Evolutionary conservation across 257 asterid species (phyloP).

Genomic region (Craterostigma plantagineum): DNA sequence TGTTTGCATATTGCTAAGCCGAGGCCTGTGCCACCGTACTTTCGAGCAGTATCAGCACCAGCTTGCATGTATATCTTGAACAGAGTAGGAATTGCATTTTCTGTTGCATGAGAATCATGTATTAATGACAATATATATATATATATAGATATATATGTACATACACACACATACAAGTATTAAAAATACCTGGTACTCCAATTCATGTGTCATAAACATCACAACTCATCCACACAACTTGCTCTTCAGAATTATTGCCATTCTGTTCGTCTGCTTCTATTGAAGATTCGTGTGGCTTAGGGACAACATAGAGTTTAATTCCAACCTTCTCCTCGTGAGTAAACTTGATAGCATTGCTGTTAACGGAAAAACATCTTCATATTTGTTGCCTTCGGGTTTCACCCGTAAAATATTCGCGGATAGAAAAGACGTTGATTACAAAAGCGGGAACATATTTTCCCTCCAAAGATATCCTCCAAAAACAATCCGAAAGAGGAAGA

Average conservation of each 20-base stretch:
- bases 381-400: too few species aligned
- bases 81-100: conserved; percentile 53
- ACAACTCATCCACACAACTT: conserved; percentile 62
- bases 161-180: too few species aligned
- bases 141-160: too few species aligned
- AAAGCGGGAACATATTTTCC: too few species aligned
- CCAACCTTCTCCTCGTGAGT: conserved; percentile 89
- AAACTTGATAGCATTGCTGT: conserved; percentile 80
- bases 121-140: too few species aligned
- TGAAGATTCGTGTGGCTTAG: conserved; percentile 21
- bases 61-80: conserved; percentile 95
- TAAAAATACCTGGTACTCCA: conserved; percentile 67
- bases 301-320: conserved; percentile 50
- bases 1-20: conserved; percentile 93
- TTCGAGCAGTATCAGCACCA: conserved; percentile 79
- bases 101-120: conserved; percentile 16
- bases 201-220: conserved; percentile 83
- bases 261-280: conserved; percentile 19
- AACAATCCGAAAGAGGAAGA: too few species aligned
- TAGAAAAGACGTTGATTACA: too few species aligned
- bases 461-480: too few species aligned
- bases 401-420: too few species aligned
- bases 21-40: conserved; percentile 90
- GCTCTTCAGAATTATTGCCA: conserved; percentile 19
- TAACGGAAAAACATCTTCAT: conserved; percentile 3